Conservation (phyloP, 2,329 filamentous ascomycete genomes). For the Diaporthe vexans region DNA sequence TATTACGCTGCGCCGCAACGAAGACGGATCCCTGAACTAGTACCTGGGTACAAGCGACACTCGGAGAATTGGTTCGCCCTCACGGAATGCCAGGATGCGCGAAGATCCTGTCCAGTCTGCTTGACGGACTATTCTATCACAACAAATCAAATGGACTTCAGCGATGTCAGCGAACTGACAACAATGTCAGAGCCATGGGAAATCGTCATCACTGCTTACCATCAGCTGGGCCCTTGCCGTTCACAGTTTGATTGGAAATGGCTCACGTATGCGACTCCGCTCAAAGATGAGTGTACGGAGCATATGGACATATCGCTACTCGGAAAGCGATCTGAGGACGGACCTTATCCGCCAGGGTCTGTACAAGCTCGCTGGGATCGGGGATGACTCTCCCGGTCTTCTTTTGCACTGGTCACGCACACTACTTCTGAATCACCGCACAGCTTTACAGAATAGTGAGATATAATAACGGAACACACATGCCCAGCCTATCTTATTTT, state of each 20-base stretch:
- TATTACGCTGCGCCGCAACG: background rate
- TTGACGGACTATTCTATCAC: conserved; percentile 1
- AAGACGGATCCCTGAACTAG: background rate
- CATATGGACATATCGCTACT: background rate
- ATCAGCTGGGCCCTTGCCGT: conserved; percentile 11
- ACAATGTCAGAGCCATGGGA: background rate
- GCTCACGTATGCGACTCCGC: conserved; percentile 11
- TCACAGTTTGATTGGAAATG: conserved; percentile 9
- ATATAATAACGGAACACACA: too few relatives aligned
- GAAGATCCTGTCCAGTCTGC: background rate
- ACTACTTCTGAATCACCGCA: too few relatives aligned
- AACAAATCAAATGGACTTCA: background rate
- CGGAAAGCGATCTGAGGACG: background rate
- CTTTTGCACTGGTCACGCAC: background rate
- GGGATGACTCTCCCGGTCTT: background rate
- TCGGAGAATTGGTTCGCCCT: background rate
- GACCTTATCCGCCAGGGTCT: background rate
- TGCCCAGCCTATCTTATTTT: too few relatives aligned
- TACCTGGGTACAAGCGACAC: background rate
- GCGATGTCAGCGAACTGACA: background rate
- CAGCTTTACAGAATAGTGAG: too few relatives aligned
- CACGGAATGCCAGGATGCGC: background rate
- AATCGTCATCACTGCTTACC: background rate
- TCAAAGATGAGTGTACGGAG: background rate
- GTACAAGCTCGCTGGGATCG: background rate